These are phyloP conservation scores for Aquilaria yunnanensis DNA, from an alignment of 345 rosid species.

Conservation along the genomic window DNA sequence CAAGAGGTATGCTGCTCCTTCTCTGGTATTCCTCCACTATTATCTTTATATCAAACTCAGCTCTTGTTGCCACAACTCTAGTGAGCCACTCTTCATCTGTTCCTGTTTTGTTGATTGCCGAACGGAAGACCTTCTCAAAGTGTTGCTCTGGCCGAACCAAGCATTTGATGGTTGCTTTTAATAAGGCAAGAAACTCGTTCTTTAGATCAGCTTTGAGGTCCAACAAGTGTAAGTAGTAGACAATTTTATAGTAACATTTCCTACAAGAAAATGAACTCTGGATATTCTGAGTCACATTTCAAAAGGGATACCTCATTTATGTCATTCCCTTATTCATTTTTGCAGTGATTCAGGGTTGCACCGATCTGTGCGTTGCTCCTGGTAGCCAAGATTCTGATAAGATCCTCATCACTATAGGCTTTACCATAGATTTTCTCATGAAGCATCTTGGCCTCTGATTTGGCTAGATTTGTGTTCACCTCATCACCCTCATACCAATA, in stretches of 20 bases:
- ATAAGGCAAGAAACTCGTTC: conserved; percentile 45
- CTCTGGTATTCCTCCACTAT: conserved; percentile 51
- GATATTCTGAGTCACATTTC: no score
- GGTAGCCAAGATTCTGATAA: conserved; percentile 54
- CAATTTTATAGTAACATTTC: no score
- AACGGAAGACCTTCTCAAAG: conserved; percentile 51
- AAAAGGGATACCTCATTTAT: conserved; percentile 37
- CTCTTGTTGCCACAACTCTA: conserved; percentile 61
- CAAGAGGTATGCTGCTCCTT: conserved; percentile 49
- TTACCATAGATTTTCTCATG: conserved; percentile 52
- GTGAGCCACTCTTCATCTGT: conserved; percentile 74
- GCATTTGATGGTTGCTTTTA: conserved; percentile 55
- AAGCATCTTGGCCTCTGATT: conserved; percentile 51
- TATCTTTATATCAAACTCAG: conserved; percentile 53
- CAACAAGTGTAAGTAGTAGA: conserved; percentile 14
- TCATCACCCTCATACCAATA: conserved; percentile 63
- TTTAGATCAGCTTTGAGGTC: conserved; percentile 50
- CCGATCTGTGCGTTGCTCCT: conserved; percentile 64
- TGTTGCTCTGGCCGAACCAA: conserved; percentile 46
- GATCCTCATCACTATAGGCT: conserved; percentile 46
- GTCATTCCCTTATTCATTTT: conserved; percentile 49
- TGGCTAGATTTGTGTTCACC: conserved; percentile 60
- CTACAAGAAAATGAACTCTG: background rate
- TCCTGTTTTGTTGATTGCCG: conserved; percentile 51
- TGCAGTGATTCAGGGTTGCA: conserved; percentile 60